A percentile compares a stretch with the other conserved stretches of the same genome.
Evolutionary conservation across 1,284 basidiomycete genomes (phyloP).

Genomic region (Peniophora sp.): DNA sequence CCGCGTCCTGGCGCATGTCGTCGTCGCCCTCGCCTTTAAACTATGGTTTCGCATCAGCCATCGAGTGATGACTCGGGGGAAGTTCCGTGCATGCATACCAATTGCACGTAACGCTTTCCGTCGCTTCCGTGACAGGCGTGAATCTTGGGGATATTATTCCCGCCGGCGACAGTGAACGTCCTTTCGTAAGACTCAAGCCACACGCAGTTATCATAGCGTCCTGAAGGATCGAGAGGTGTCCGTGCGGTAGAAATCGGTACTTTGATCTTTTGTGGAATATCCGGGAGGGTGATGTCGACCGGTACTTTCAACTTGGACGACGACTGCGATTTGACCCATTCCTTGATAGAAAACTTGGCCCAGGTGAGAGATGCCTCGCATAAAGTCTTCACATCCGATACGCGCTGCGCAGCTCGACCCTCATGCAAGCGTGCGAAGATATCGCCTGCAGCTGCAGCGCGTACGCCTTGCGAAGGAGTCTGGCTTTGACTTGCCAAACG

Average conservation of each 20-base stretch:
- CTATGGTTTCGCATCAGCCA: constrained; percentile 29
- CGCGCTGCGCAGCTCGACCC: neutral
- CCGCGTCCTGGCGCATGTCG: constrained; percentile 93
- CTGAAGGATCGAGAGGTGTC: constrained; percentile 65
- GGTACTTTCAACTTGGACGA: constrained; percentile 30
- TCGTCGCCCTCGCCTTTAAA: constrained; percentile 90
- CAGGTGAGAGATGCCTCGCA: neutral
- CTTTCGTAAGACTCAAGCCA: constrained; percentile 60
- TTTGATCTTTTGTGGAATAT: constrained; percentile 39
- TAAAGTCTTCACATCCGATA: neutral
- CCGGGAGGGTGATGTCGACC: constrained; percentile 32
- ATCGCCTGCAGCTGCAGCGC: neutral
- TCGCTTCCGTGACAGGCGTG: constrained; percentile 63
- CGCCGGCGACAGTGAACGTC: constrained; percentile 67
- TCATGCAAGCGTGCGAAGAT: neutral
- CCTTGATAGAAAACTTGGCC: neutral
- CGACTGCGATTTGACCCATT: neutral
- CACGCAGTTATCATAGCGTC: constrained; percentile 59
- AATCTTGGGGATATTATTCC: constrained; percentile 82
- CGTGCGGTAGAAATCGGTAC: constrained; percentile 79
- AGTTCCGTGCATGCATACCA: constrained; percentile 45
- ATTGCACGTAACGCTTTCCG: constrained; percentile 68
- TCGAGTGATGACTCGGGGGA: neutral
- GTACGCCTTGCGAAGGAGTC: neutral
- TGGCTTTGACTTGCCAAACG: constrained; percentile 1